Base-by-base conservation (phyloP, 2,329 filamentous ascomycete species). In the Calonectria hongkongensis region DNA sequence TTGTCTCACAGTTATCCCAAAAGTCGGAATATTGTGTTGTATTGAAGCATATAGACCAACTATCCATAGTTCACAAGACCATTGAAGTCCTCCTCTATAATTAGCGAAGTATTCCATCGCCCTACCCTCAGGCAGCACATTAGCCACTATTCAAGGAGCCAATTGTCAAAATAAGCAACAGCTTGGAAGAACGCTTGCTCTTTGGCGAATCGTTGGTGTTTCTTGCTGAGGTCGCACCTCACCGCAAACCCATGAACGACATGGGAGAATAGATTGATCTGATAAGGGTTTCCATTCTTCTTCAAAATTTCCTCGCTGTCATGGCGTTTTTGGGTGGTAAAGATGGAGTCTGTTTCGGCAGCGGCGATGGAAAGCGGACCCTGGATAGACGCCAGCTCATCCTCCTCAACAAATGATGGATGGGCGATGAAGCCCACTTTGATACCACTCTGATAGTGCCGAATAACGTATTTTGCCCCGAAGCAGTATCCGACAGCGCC, bases 141-240 rank as follows among this genome's bases (percentile, higher is more conserved):
- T n/a, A 9, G 30, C 41, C 12, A 1, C 15, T 58, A 64, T 27
- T 30, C 39, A 4, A 71, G 30, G 2, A 71, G 39, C 69, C 69
- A 74, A 28, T 63, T 67, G 21, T 68, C 56, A 78, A 97, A 95
- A 94, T 95, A 97, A 63, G 87, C 82, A 66, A 95, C 87, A 36
- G 94, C 94, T 87, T 97, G 95, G 74, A 88, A 80, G 81, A 97
- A 97, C 5, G 95, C 94, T 84, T 93, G 91, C 85, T 97, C 94
- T 88, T 95, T 96, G 47, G 94, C 92, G 78, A 90, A 96, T 82
- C 89, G 91, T 79, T 90, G 83, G 50, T 86, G 75, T 82, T 88
- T 88, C 15, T 71, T 33, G 88, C 74, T 92, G 87, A 74, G 80
- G 81, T 97, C 93, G 41, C 87, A 88, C 67, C 94, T 90, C 2